Conservation (phyloP, 192 early-diverging fungal genomes). For the Dissophora globulifera region DNA sequence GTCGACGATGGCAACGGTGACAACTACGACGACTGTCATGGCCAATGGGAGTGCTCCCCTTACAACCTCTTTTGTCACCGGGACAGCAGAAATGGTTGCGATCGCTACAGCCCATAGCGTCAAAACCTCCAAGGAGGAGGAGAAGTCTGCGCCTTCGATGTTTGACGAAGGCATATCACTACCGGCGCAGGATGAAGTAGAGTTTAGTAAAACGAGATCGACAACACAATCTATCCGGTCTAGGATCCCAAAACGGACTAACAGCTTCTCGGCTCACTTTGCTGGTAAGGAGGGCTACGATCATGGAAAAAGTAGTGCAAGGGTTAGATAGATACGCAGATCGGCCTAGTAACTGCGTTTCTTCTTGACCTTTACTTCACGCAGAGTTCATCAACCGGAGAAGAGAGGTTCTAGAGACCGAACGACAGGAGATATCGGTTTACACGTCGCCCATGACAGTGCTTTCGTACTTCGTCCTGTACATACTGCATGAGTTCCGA, state of each 20-base stretch:
- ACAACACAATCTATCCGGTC: neutral
- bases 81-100: neutral
- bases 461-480: constrained; percentile 55
- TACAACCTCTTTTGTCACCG: neutral
- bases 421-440: constrained; percentile 54
- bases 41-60: too few relatives aligned
- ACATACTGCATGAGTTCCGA: constrained; percentile 51
- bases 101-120: neutral
- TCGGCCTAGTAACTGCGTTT: too few relatives aligned
- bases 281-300: constrained; percentile 18
- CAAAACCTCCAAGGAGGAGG: neutral
- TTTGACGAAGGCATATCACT: constrained; percentile 6
- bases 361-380: neutral
- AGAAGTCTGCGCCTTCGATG: neutral
- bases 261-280: constrained; percentile 45
- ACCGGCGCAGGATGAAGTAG: neutral
- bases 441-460: constrained; percentile 58
- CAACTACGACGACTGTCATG: neutral
- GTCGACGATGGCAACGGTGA: neutral
- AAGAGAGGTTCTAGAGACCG: constrained; percentile 39
- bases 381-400: constrained; percentile 57
- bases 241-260: constrained; percentile 15
- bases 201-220: neutral
- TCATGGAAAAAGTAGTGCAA: too few relatives aligned
- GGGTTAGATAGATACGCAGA: too few relatives aligned